Conservation (phyloP, 768 basidiomycete species). For the button mushroom (Agaricus bisporus) region DNA sequence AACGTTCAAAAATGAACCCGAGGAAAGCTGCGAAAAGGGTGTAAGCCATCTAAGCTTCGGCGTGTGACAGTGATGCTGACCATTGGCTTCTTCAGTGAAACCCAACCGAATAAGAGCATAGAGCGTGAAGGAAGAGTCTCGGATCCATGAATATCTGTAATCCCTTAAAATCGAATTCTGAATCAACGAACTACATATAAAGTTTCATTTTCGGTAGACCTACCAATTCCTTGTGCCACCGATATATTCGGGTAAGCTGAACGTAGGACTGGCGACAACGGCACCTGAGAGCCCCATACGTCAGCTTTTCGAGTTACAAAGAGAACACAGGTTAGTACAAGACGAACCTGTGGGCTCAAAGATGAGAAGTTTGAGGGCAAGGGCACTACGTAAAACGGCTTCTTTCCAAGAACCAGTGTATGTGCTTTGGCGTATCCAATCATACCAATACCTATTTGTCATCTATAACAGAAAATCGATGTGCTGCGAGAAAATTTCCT, state of each 20-base stretch:
- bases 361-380: constrained; percentile 90
- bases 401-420: constrained; percentile 97
- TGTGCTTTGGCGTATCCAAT: constrained; percentile 84
- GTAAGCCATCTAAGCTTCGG: neutral
- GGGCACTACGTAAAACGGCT: constrained; percentile 84
- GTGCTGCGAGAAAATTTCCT: neutral
- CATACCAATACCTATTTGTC: constrained; percentile 80
- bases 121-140: constrained; percentile 94
- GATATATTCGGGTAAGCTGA: constrained; percentile 88
- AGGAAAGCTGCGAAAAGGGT: constrained; percentile 57
- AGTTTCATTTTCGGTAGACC: constrained; percentile 9
- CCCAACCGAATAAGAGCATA: constrained; percentile 93
- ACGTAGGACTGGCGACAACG: constrained; percentile 92
- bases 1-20: constrained; percentile 83
- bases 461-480: constrained; percentile 24
- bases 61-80: constrained; percentile 30
- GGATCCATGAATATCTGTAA: constrained; percentile 80
- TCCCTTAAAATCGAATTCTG: constrained; percentile 34
- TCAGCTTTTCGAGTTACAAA: neutral
- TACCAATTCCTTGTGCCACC: constrained; percentile 89
- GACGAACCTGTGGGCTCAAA: constrained; percentile 78
- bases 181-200: neutral
- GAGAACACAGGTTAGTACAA: neutral
- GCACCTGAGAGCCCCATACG: constrained; percentile 47
- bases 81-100: constrained; percentile 88